These are phyloP conservation scores for Ophiosphaerella korrae DNA, from an alignment of 2,329 filamentous ascomycete species.

Conservation along the genomic window DNA sequence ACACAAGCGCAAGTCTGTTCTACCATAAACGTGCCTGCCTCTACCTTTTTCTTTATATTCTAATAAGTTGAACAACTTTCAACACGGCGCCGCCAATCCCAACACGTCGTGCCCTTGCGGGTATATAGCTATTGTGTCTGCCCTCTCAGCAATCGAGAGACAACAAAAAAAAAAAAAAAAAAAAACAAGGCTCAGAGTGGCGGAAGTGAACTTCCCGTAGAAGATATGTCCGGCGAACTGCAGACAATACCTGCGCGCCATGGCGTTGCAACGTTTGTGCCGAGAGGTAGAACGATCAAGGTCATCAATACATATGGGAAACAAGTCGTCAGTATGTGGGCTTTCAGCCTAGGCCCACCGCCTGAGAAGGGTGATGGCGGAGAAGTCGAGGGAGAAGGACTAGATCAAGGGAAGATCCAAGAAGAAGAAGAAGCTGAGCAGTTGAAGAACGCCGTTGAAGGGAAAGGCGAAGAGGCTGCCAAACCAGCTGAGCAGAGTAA, in stretches of 20 bases:
- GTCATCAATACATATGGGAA: conserved; percentile 58
- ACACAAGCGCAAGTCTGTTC: neutral
- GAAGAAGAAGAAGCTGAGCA: conserved; percentile 29
- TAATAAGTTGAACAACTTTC: conserved; percentile 4
- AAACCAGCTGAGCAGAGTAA: conserved; percentile 7
- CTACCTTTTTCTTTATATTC: conserved; percentile 7
- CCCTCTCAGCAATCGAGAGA: conserved; percentile 41
- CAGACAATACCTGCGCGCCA: conserved; percentile 57
- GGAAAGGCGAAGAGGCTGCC: conserved; percentile 9
- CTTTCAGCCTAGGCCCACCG: conserved; percentile 54
- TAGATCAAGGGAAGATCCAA: conserved; percentile 34
- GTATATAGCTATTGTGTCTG: conserved; percentile 40
- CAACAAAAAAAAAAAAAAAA: conserved; percentile 29
- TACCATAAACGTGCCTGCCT: neutral
- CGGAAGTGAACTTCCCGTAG: conserved; percentile 16
- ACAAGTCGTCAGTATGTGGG: conserved; percentile 58
- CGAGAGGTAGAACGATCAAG: conserved; percentile 55
- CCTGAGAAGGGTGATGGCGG: conserved; percentile 44
- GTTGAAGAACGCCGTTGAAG: conserved; percentile 26
- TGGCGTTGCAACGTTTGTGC: conserved; percentile 58
- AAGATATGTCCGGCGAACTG: conserved; percentile 48
- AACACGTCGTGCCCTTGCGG: conserved; percentile 42
- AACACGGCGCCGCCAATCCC: conserved; percentile 40
- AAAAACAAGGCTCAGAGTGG: conserved; percentile 12
- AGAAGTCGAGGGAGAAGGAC: conserved; percentile 22